Evolutionary conservation across 345 rosid species (phyloP), one percentile per base, ranked within the genome.

Genomic region (Triadica sebifera): DNA sequence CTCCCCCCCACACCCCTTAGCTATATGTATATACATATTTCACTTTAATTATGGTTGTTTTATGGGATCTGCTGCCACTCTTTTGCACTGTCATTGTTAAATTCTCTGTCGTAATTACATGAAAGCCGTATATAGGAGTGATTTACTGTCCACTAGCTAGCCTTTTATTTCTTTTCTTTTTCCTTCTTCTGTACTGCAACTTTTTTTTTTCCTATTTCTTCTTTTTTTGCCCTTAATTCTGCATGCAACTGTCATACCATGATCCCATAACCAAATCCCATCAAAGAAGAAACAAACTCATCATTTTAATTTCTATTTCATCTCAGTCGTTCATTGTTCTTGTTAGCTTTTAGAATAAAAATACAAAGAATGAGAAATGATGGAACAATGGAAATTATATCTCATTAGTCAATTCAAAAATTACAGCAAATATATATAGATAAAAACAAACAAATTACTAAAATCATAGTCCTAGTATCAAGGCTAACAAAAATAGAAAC

Each of bases 31-130:
- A n/a, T 11, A 11, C 24, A 3, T 52, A 57, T 70, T 67, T 67
- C 70, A 37, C 16, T 66, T 80, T 82, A 66, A 76, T 82, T 78
- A 64, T 53, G 76, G 78, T 65, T 75, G 75, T 73, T 82, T 82
- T 79, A 51, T 81, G 81, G 88, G 88, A 85, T 85, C 88, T 60
- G 84, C 83, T 73, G 84, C 85, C 79, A 13, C 70, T 52, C 67
- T 73, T n/a, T 71, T 67, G 66, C 72, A 72, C 77, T 72, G 82
- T 72, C 84, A 65, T 69, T 76, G 77, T 74, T 45, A 3, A 77
- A 69, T 83, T 78, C 81, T 75, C 65, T 51, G 71, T 52, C 76
- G 15, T 73, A 59, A 67, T 43, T 24, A 70, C 29, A 63, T 75
- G 58, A 45, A 60, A 51, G n/a, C 69, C 39, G 41, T 49, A 51